Evolutionary conservation across 2,329 filamentous ascomycete species (phyloP), one percentile per base, ranked within the genome.

Genomic region (Aspergillus hortae): DNA sequence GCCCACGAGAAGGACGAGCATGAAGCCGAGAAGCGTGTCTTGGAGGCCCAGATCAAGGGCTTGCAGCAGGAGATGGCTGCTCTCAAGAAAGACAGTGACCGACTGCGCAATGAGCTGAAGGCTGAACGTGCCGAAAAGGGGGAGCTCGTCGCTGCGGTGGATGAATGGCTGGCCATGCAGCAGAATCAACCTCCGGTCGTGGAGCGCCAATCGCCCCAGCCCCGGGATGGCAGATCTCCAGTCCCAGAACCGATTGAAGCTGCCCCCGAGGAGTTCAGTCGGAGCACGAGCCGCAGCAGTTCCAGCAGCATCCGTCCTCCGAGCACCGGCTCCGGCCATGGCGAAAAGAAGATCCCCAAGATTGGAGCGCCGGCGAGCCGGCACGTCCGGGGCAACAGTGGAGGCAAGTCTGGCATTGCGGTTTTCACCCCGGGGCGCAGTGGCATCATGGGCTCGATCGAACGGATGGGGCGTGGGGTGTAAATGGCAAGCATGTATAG

Each of bases 401-500:
- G 67, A 17, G 65, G 66, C 14, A 67, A 66, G 44, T 69, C 68
- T 14, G 67, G 67, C 2, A 71, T 71, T 54, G 68, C 67, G 12
- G 65, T 69, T 23, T 65, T 67, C 36, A 67, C 66, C 1, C 68
- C 71, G 7, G 73, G 74, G 12, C 80, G 89, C 62, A 89, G 87
- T 65, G 85, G 87, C 51, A 87, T 94, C 64, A 86, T 95, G 86
- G 88, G 81, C 61, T 90, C 88, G 15, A 94, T 95, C 68, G 90
- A 95, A 77, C 84, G 86, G 72, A 95, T 95, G 90, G 90, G 90
- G 9, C 85, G 79, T 25, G 67, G 67, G 65, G 64, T 49, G 58
- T 52, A 3, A 38, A 38, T n/a, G 14, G 33, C 11, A 35, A 7
- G 4, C 15, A 23, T 23, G 23, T 23, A 23, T 23, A 23, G 19